phyloP scores from a whole-genome alignment of 176 grass and related monocot genomes.

The Triticum timopheevii region DNA sequence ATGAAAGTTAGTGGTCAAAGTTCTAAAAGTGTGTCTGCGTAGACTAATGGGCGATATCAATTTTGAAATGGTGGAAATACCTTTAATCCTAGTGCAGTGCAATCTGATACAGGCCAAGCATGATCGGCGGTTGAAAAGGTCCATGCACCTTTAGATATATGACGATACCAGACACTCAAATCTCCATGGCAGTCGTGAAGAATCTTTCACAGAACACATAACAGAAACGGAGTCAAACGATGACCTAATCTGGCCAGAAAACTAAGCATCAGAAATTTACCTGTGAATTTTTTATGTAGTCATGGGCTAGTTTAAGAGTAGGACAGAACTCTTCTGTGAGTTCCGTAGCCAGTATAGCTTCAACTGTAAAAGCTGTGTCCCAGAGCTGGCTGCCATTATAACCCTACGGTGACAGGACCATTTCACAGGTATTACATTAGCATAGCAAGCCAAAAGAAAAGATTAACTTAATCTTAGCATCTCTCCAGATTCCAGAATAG shows the following conservation, averaged over 20 bases:
- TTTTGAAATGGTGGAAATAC: background rate
- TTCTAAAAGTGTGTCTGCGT: background rate
- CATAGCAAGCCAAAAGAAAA: background rate
- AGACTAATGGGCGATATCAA: background rate
- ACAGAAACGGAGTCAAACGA: background rate
- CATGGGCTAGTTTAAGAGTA: constrained; percentile 61
- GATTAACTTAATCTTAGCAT: background rate
- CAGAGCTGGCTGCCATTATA: constrained; percentile 91
- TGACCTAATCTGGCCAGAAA: background rate
- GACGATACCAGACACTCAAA: constrained; percentile 74
- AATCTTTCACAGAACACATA: constrained; percentile 50
- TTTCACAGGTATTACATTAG: background rate
- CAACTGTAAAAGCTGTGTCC: constrained; percentile 78
- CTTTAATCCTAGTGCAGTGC: constrained; percentile 90
- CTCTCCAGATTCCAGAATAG: background rate
- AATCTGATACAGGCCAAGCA: constrained; percentile 92
- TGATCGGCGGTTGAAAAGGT: constrained; percentile 81
- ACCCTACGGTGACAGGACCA: constrained; percentile 36
- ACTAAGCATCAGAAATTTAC: constrained; percentile 9
- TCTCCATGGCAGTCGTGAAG: constrained; percentile 61
- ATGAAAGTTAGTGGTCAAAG: too few species aligned
- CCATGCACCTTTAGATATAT: constrained; percentile 98
- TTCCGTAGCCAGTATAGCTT: constrained; percentile 68
- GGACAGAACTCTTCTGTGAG: constrained; percentile 55
- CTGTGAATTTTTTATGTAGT: constrained; percentile 68